These are phyloP conservation scores for Camelina laxa DNA, from an alignment of 345 rosid genomes.

Conservation along the genomic window DNA sequence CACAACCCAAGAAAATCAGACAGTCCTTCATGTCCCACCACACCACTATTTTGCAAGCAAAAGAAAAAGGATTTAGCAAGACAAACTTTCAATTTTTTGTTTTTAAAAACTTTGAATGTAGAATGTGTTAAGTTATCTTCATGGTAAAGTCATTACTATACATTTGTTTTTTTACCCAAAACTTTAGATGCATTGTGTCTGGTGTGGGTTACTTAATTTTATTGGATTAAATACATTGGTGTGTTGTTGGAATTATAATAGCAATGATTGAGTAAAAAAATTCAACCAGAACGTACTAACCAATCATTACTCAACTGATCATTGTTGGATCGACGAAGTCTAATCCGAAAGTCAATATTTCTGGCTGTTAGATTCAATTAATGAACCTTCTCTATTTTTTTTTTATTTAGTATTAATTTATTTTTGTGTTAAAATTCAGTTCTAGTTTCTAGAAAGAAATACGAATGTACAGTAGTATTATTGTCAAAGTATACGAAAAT, in stretches of 20 bases:
- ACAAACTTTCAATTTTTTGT: no score
- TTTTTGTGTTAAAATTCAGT: neutral
- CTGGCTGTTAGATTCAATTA: conserved; percentile 27
- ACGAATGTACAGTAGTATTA: neutral
- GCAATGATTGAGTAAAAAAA: conserved; percentile 34
- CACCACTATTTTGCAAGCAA: no score
- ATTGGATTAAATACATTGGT: neutral
- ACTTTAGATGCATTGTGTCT: neutral
- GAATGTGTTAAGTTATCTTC: no score
- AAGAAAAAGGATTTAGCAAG: no score
- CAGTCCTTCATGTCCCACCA: no score
- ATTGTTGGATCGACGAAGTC: conserved; percentile 29
- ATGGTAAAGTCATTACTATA: no score
- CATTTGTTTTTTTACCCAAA: no score
- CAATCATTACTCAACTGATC: conserved; percentile 38
- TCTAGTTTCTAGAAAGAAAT: neutral
- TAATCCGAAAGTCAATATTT: neutral
- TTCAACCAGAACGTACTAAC: conserved; percentile 17
- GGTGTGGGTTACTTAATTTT: neutral
- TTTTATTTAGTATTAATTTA: no score
- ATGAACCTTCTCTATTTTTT: neutral
- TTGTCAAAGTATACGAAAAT: conserved; percentile 9
- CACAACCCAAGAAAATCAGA: no score
- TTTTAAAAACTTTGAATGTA: no score
- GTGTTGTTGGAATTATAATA: neutral